These are phyloP conservation scores for Ceratonia siliqua DNA, from an alignment of 306 rosid genomes.

Conservation along the genomic window DNA sequence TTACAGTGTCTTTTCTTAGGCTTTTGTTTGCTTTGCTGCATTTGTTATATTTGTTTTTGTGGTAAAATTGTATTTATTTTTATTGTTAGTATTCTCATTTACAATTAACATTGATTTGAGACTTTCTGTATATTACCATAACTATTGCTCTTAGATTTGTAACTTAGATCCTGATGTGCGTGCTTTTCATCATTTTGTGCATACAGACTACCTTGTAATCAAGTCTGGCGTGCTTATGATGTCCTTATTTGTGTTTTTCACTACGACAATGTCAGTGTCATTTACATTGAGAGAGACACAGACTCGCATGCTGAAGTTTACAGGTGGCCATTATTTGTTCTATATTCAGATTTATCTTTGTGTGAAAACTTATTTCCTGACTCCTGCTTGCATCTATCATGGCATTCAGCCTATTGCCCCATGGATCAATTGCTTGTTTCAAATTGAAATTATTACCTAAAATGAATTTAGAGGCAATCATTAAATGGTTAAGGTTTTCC, in stretches of 20 bases:
- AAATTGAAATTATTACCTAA: background rate
- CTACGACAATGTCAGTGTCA: constrained; percentile 96
- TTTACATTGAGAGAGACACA: constrained; percentile 96
- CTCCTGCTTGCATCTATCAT: background rate
- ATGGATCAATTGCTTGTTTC: constrained; percentile 16
- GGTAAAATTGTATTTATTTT: background rate
- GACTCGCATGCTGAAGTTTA: constrained; percentile 96
- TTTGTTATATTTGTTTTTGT: background rate
- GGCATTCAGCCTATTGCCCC: constrained; percentile 26
- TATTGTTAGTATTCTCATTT: background rate
- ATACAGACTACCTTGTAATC: constrained; percentile 87
- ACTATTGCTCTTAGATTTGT: constrained; percentile 19
- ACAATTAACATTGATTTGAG: background rate
- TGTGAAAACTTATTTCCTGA: constrained; percentile 15
- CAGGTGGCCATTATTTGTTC: constrained; percentile 55
- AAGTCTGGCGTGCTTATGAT: constrained; percentile 98
- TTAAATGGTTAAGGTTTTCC: constrained; percentile 1
- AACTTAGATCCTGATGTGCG: background rate
- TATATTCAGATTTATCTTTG: constrained; percentile 3
- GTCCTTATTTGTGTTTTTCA: constrained; percentile 92
- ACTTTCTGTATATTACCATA: background rate
- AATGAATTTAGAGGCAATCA: constrained; percentile 3
- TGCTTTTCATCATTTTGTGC: constrained; percentile 11
- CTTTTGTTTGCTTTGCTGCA: constrained; percentile 22
- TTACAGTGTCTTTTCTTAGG: no score